Evolutionary conservation across 371 early-diverging fungal genomes (phyloP).

Genomic region (Zychaea mexicana): DNA sequence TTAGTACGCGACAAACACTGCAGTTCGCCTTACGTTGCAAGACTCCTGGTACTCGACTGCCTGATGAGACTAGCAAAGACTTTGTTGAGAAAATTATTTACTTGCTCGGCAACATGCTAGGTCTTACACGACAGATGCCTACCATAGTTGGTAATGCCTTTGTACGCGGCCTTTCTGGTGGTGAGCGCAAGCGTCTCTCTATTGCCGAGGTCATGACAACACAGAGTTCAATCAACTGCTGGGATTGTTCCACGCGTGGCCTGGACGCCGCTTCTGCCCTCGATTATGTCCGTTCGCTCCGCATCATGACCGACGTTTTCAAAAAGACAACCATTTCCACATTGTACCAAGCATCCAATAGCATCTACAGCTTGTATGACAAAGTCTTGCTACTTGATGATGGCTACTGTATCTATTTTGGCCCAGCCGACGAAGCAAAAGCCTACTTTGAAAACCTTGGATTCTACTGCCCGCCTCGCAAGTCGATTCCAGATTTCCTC

Average conservation of each 20-base stretch:
- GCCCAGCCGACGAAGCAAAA: slow-evolving; percentile 61
- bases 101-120: slow-evolving; percentile 59
- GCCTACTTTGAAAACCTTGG: slow-evolving; percentile 73
- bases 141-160: slow-evolving; percentile 83
- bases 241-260: slow-evolving; percentile 90
- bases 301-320: slow-evolving; percentile 65
- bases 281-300: slow-evolving; percentile 69
- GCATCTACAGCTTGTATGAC: slow-evolving; percentile 77
- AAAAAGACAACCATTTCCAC: slow-evolving; percentile 66
- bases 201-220: slow-evolving; percentile 87
- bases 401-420: slow-evolving; percentile 77
- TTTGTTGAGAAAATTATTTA: slow-evolving; percentile 34
- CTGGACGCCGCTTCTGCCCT: slow-evolving; percentile 91
- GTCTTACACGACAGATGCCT: slow-evolving; percentile 71
- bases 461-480: slow-evolving; percentile 68
- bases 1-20: slow-evolving; percentile 48
- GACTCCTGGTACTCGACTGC: slow-evolving; percentile 36
- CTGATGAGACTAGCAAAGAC: slow-evolving; percentile 24
- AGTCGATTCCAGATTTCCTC: slow-evolving; percentile 78
- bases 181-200: slow-evolving; percentile 84
- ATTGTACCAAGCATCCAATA: slow-evolving; percentile 75
- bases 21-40: slow-evolving; percentile 52
- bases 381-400: slow-evolving; percentile 71
- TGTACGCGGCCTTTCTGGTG: slow-evolving; percentile 82
- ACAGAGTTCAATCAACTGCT: slow-evolving; percentile 68